Conservation (phyloP, 1,284 basidiomycete species). For the Boletellus deceptivus region DNA sequence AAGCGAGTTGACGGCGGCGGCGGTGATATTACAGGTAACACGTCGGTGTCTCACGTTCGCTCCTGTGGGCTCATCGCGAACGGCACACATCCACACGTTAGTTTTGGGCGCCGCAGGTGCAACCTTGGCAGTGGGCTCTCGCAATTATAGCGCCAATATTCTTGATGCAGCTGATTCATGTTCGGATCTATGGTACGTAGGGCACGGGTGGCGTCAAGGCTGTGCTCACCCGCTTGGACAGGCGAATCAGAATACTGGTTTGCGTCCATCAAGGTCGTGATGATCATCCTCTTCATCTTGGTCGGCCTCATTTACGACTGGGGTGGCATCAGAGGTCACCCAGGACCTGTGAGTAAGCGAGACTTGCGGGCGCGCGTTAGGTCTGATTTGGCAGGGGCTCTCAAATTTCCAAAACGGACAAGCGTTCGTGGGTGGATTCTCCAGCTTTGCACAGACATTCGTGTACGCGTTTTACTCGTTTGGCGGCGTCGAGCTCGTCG, state of each 20-base stretch:
- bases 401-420: constrained; percentile 51
- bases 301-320: constrained; percentile 57
- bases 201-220: neutral
- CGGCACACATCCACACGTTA: constrained; percentile 6
- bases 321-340: constrained; percentile 53
- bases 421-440: constrained; percentile 54
- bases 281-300: constrained; percentile 54
- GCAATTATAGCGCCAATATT: constrained; percentile 49
- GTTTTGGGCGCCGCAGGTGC: constrained; percentile 44
- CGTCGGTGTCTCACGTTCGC: no score
- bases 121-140: constrained; percentile 52
- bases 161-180: constrained; percentile 43
- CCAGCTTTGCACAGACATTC: constrained; percentile 52
- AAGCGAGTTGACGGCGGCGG: constrained; percentile 44
- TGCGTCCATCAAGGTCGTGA: constrained; percentile 51
- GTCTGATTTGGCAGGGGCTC: constrained; percentile 38
- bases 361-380: no score
- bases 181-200: constrained; percentile 45
- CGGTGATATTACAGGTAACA: constrained; percentile 41
- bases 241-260: constrained; percentile 58
- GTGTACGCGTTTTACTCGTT: constrained; percentile 68
- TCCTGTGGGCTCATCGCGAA: neutral
- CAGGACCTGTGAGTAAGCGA: constrained; percentile 42
- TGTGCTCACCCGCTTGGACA: constrained; percentile 9
- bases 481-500: constrained; percentile 73